Base-by-base conservation (phyloP, 2,329 filamentous ascomycete genomes). In the Ustilaginoidea virens region DNA sequence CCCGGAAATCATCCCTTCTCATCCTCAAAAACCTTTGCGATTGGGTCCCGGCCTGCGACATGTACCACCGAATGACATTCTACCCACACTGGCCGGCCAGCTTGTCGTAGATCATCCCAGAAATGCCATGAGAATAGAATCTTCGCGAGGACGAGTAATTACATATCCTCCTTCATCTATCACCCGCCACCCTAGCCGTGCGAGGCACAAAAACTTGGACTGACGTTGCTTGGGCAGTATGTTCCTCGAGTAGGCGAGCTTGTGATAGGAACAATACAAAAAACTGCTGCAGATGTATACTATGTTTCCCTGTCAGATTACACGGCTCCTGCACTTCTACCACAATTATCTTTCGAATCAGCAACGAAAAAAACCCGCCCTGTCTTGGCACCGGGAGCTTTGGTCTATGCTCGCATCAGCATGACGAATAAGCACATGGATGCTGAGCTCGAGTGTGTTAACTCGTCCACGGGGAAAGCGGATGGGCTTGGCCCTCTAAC, bases 321-420 rank as follows among this genome's bases (percentile, higher is more conserved):
- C 46, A 67, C 68, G 4, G 46, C 63, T 2, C 56, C 68, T 33
- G 83, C 80, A 1, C 61, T 80, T 12, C 72, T 96, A 1, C 83
- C 81, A 0, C 80, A 92, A 40, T 66, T 96, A 13, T 73, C 85
- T n/a, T 98, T 98, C 51, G 87, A 96, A 54, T 74, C 75, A 37
- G 90, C 85, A 12, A 83, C 79, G 25, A 90, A 86, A 53, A 96
- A 96, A 58, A 93, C 82, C 3, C 69, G 86, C 2, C 90, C 90
- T 0, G 66, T 81, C 38, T 68, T 96, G 24, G 60, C 65, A 17
- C 47, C 71, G 10, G 83, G 83, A 21, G 74, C 82, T 29, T 59
- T 94, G 17, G 82, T 96, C 20, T 96, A 96, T 56, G 87, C 86
- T 21, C 79, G 87, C 36, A 73, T 98, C 24, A 62, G 69, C 17